Evolutionary conservation across 176 grass and related monocot genomes (phyloP).

Genomic region (Oryza officinalis): DNA sequence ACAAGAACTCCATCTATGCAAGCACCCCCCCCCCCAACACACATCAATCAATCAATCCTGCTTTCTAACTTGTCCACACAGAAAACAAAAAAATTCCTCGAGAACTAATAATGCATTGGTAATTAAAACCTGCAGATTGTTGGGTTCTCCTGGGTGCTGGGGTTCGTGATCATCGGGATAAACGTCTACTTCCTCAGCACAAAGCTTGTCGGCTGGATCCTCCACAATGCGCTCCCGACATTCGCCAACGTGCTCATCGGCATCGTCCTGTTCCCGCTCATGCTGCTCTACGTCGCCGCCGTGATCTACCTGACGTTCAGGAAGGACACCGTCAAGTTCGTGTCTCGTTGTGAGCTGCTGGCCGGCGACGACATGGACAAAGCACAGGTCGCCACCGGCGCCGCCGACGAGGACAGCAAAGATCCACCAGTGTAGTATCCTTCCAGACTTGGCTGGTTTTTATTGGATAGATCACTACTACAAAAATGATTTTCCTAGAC

Average conservation of each 20-base stretch:
- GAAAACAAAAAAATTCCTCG: background rate
- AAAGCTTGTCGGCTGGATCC: conserved; percentile 51
- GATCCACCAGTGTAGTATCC: background rate
- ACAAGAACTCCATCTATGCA: conserved; percentile 80
- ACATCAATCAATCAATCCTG: background rate
- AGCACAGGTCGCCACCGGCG: conserved; percentile 32
- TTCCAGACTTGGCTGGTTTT: no score
- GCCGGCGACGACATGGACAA: background rate
- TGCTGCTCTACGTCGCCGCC: conserved; percentile 50
- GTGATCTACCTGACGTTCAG: conserved; percentile 67
- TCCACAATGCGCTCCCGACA: conserved; percentile 53
- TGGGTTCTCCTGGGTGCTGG: conserved; percentile 56
- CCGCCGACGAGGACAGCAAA: background rate
- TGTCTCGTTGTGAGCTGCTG: conserved; percentile 29
- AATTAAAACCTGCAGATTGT: conserved; percentile 46
- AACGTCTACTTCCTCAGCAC: conserved; percentile 76
- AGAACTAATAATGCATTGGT: background rate
- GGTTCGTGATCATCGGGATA: conserved; percentile 53
- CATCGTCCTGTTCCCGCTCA: conserved; percentile 57
- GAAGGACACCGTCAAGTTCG: conserved; percentile 57
- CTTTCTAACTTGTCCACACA: no score
- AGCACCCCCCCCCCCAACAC: no score
- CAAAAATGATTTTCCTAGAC: no score
- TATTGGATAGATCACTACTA: no score
- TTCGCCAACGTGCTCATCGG: conserved; percentile 46